Evolutionary conservation across 805 yeast species (phyloP), one percentile per base, ranked within the genome.

Genomic region (Yarrowia sp.): DNA sequence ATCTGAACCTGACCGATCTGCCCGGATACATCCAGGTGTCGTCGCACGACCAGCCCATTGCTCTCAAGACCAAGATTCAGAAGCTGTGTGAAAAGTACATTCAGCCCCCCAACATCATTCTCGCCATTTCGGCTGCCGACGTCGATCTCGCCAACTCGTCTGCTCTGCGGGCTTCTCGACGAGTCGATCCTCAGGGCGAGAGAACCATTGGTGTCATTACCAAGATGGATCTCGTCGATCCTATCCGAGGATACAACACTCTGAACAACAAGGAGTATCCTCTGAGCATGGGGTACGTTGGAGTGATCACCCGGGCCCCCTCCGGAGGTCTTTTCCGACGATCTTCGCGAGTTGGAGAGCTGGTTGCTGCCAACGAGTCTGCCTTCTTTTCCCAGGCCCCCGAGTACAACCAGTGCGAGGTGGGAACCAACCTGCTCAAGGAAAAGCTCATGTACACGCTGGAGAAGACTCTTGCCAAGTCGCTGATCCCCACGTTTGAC

Each of bases 11-110:
- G 71, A 97, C 96, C 19, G 99, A 95, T 80, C 81, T 95, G 69
- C 99, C 99, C 0, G 99, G 99, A 9, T 95, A 95, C 76, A 96
- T 95, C 71, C 99, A 95, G 77, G 87, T 95, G 6, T 97, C 95
- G 75, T 96, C 98, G 2, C 93, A 96, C 1, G 98, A 94, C 77
- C 99, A 95, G 78, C 99, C 99, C 0, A 78, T 83, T 4, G 91
- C 88, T 68, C 83, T 95, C 69, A 94, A 94, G 74, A 83, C 84
- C 38, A 90, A 87, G 75, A 95, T 95, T 72, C 82, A 91, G 69
- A 86, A 83, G 65, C 81, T 95, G 38, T 95, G 98, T 78, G 90
- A 90, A 72, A 86, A 86, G 75, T 95, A 95, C 75, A 82, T 95
- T 70, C 91, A 90, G 74, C 88, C 89, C 15, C 99, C 99, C 24